A percentile compares a stretch with the other conserved stretches of the same genome.
These are phyloP conservation scores for Polygonum aviculare DNA, from an alignment of 148 eudicot genomes.

Conservation along the genomic window DNA sequence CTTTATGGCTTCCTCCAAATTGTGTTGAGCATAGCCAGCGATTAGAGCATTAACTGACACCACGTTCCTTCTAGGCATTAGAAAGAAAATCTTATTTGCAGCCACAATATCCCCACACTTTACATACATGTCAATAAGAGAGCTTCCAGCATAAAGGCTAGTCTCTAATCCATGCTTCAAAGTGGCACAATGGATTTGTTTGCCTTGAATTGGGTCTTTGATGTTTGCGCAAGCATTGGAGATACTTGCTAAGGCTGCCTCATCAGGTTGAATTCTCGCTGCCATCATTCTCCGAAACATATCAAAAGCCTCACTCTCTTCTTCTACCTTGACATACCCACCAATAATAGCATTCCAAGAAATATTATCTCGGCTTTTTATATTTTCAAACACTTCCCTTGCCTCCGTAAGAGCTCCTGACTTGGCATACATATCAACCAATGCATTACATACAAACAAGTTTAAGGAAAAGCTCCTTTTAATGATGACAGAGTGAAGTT, in stretches of 20 bases:
- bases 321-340: constrained; percentile 68
- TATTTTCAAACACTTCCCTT: constrained; percentile 44
- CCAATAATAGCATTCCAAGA: constrained; percentile 96
- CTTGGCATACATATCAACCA: constrained; percentile 92
- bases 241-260: constrained; percentile 76
- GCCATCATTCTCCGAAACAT: constrained; percentile 60
- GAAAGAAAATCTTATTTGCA: constrained; percentile 49
- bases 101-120: constrained; percentile 52
- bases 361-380: constrained; percentile 54
- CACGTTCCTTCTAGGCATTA: constrained; percentile 55
- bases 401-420: constrained; percentile 56
- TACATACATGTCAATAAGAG: constrained; percentile 90
- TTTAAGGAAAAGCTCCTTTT: constrained; percentile 51
- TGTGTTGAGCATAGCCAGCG: constrained; percentile 51
- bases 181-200: constrained; percentile 54
- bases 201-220: constrained; percentile 40
- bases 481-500: constrained; percentile 60
- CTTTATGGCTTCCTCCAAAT: constrained; percentile 39
- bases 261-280: constrained; percentile 58
- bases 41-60: constrained; percentile 70
- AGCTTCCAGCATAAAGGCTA: constrained; percentile 73
- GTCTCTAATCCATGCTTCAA: constrained; percentile 59
- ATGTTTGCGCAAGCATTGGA: constrained; percentile 69
- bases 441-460: constrained; percentile 72
- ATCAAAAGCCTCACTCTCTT: constrained; percentile 61